Percentiles rank a stretch among this genome's conserved stretches.
Evolutionary conservation across 441 rosid genomes (phyloP).

Genomic region (Macaranga tanarius): DNA sequence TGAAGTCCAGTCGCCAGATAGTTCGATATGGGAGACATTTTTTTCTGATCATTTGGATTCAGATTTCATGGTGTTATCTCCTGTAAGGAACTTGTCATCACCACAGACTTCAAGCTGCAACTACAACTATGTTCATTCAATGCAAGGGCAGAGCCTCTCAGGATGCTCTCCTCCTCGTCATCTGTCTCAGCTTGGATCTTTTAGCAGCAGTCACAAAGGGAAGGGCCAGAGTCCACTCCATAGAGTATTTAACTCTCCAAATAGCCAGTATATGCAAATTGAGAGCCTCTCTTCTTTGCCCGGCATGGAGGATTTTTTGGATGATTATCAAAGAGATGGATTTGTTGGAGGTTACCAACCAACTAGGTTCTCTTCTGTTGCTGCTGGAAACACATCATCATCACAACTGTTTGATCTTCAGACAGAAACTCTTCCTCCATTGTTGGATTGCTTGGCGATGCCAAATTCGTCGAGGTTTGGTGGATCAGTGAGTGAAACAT

Average conservation of each 20-base stretch:
- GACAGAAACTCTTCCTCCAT: constrained; percentile 14
- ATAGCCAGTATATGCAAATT: constrained; percentile 46
- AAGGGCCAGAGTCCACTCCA: constrained; percentile 61
- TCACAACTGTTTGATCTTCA: constrained; percentile 32
- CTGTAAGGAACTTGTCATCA: constrained; percentile 42
- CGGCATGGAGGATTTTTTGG: constrained; percentile 48
- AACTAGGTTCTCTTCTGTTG: constrained; percentile 21
- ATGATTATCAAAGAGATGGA: constrained; percentile 43
- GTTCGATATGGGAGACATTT: constrained; percentile 51
- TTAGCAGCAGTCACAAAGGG: constrained; percentile 32
- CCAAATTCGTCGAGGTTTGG: constrained; percentile 29
- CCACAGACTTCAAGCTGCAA: constrained; percentile 32
- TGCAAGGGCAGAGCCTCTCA: constrained; percentile 41
- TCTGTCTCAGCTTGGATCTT: constrained; percentile 37
- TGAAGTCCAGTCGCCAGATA: constrained; percentile 56
- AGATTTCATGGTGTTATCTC: constrained; percentile 65
- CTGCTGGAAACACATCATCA: constrained; percentile 19
- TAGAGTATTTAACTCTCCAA: constrained; percentile 47
- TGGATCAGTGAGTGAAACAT: constrained; percentile 28
- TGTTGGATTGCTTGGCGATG: constrained; percentile 36
- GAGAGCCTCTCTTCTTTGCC: constrained; percentile 48
- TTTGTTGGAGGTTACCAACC: constrained; percentile 27
- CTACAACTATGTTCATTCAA: constrained; percentile 27
- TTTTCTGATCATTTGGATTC: constrained; percentile 53
- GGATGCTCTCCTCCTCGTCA: constrained; percentile 53